A percentile compares a stretch with the other conserved stretches of the same genome.
Evolutionary conservation across 2,329 filamentous ascomycete genomes (phyloP).

Genomic region (Clathrospora elynae): DNA sequence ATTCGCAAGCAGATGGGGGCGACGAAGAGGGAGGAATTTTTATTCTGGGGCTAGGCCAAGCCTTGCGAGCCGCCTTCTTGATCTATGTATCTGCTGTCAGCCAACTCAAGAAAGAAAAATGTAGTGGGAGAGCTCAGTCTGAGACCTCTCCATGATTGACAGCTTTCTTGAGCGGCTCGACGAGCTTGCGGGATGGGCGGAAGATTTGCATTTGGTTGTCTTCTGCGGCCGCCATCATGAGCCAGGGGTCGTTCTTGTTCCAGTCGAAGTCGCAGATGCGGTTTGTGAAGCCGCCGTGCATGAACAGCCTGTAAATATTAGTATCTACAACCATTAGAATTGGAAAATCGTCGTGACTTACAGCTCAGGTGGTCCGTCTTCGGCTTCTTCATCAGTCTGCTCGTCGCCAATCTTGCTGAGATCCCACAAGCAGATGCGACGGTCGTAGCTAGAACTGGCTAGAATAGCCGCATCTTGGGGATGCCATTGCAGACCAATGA

Average conservation of each 20-base stretch:
- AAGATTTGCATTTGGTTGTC: slow-evolving; percentile 95
- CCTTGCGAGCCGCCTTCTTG: no score
- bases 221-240: slow-evolving; percentile 92
- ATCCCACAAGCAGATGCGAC: slow-evolving; percentile 96
- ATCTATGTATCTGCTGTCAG: background rate
- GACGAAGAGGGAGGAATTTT: no score
- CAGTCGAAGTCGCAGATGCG: slow-evolving; percentile 96
- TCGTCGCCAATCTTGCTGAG: slow-evolving; percentile 89
- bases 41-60: no score
- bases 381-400: slow-evolving; percentile 90
- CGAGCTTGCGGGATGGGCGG: slow-evolving; percentile 48
- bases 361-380: slow-evolving; percentile 94
- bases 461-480: slow-evolving; percentile 86
- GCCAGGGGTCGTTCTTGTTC: slow-evolving; percentile 97
- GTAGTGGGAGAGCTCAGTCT: slow-evolving; percentile 30
- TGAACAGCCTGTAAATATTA: slow-evolving; percentile 71
- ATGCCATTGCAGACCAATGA: slow-evolving; percentile 94
- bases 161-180: slow-evolving; percentile 44
- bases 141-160: slow-evolving; percentile 48
- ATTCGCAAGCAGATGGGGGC: no score
- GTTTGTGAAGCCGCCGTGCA: slow-evolving; percentile 98
- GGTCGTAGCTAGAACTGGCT: slow-evolving; percentile 89
- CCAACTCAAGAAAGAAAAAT: slow-evolving; percentile 2
- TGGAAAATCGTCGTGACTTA: slow-evolving; percentile 55
- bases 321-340: background rate